Conservation (phyloP, 2,329 filamentous ascomycete genomes). For the Blumeriella jaapii region DNA sequence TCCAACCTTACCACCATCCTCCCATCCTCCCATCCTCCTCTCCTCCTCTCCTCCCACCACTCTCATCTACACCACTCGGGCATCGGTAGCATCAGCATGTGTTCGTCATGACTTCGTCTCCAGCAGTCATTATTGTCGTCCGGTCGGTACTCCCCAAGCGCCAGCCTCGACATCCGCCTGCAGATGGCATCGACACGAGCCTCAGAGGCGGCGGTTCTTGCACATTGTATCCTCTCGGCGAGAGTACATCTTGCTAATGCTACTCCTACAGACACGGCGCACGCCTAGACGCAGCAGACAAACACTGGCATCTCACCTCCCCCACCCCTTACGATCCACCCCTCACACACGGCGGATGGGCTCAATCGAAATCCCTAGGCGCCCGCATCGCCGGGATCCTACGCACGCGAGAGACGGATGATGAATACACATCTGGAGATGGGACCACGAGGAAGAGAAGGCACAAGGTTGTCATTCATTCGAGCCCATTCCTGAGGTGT, state of each 20-base stretch:
- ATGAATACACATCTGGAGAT: conserved; percentile 16
- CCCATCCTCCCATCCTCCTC: no score
- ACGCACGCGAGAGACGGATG: conserved; percentile 37
- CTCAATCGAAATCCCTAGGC: conserved; percentile 72
- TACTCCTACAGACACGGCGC: conserved; percentile 61
- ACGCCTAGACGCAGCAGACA: conserved; percentile 87
- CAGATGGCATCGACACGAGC: no score
- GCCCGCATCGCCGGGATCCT: conserved; percentile 69
- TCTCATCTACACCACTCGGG: background rate
- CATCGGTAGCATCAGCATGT: conserved; percentile 1
- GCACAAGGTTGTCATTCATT: conserved; percentile 77
- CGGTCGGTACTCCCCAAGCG: conserved; percentile 35
- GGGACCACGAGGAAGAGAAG: conserved; percentile 38
- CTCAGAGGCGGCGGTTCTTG: background rate
- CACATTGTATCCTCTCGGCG: background rate
- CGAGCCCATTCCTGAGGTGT: conserved; percentile 87
- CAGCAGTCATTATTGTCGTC: conserved; percentile 39
- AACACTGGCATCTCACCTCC: conserved; percentile 87
- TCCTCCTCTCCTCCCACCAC: background rate
- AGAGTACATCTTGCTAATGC: background rate
- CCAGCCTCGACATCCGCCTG: no score
- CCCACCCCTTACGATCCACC: conserved; percentile 93
- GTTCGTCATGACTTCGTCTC: conserved; percentile 33
- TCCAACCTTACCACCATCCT: no score
- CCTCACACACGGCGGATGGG: conserved; percentile 88